These are phyloP conservation scores for Stagonosporopsis tanaceti DNA, from an alignment of 2,329 filamentous ascomycete species.

Conservation along the genomic window DNA sequence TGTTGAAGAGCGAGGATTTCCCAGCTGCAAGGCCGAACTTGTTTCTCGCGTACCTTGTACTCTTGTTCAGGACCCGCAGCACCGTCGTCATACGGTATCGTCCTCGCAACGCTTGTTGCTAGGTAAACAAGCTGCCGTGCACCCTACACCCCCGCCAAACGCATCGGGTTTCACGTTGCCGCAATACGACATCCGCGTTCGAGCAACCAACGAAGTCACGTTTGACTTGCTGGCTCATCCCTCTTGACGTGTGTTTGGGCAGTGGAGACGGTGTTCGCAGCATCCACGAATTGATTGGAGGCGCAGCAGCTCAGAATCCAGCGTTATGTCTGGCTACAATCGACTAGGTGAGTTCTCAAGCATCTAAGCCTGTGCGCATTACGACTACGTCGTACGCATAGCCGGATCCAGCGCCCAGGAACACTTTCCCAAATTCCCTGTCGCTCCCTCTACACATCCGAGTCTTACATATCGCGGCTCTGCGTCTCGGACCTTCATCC, in stretches of 20 bases:
- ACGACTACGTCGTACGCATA: conserved; percentile 22
- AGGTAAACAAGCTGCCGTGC: conserved; percentile 41
- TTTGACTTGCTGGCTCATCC: conserved; percentile 24
- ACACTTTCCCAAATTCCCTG: conserved; percentile 17
- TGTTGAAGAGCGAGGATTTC: conserved; percentile 12
- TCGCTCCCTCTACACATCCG: conserved; percentile 11
- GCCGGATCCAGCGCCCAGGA: conserved; percentile 24
- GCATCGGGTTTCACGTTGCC: conserved; percentile 41
- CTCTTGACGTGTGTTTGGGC: conserved; percentile 27
- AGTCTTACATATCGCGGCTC: conserved; percentile 11
- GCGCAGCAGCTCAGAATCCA: conserved; percentile 32
- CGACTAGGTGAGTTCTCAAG: conserved; percentile 45
- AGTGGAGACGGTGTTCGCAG: conserved; percentile 27
- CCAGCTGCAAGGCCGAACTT: conserved; percentile 15
- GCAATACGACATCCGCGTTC: conserved; percentile 23
- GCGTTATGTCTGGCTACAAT: conserved; percentile 48
- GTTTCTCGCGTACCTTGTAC: conserved; percentile 6
- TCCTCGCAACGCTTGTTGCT: conserved; percentile 37
- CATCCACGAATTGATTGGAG: conserved; percentile 29
- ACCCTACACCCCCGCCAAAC: conserved; percentile 36
- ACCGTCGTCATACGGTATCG: conserved; percentile 16
- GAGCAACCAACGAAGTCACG: conserved; percentile 32
- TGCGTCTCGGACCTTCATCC: conserved; percentile 11
- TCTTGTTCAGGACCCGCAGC: conserved; percentile 14
- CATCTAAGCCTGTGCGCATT: conserved; percentile 16